Conservation (phyloP, 2,329 filamentous ascomycete species). For the Tolypocladium amazonense region DNA sequence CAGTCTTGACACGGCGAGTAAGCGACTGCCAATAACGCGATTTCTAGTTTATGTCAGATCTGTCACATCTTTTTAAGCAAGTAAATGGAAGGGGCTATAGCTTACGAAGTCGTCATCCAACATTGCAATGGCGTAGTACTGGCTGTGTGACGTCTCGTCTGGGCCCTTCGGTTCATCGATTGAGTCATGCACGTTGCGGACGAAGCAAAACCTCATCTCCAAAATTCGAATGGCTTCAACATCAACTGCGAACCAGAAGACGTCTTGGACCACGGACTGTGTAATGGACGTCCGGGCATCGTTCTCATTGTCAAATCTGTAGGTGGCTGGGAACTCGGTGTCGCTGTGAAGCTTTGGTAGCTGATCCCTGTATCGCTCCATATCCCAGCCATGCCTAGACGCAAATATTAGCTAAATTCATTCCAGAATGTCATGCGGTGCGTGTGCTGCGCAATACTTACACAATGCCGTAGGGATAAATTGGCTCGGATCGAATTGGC, state of each 20-base stretch:
- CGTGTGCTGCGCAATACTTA: not conserved
- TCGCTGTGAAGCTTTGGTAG: not conserved
- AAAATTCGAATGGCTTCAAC: not conserved
- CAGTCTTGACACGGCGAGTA: not conserved
- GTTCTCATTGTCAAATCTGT: not conserved
- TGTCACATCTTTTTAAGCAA: not conserved
- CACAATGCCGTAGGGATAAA: not conserved
- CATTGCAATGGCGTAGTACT: not conserved
- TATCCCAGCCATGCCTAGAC: not conserved
- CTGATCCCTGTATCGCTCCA: not conserved
- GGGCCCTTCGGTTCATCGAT: not conserved
- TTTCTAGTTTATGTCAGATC: not conserved
- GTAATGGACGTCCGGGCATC: not conserved
- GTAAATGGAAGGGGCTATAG: not conserved
- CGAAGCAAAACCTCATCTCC: not conserved
- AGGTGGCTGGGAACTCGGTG: not conserved
- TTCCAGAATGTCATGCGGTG: not conserved
- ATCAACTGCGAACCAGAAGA: not conserved
- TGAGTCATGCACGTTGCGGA: not conserved
- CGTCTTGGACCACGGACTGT: not conserved
- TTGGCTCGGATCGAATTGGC: not conserved
- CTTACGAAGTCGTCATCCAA: not conserved
- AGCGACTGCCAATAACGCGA: not conserved
- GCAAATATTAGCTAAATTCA: not conserved
- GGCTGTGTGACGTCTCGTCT: not conserved